Evolutionary conservation across 129 eudicot species (phyloP).

Genomic region (Artemisia argyi): DNA sequence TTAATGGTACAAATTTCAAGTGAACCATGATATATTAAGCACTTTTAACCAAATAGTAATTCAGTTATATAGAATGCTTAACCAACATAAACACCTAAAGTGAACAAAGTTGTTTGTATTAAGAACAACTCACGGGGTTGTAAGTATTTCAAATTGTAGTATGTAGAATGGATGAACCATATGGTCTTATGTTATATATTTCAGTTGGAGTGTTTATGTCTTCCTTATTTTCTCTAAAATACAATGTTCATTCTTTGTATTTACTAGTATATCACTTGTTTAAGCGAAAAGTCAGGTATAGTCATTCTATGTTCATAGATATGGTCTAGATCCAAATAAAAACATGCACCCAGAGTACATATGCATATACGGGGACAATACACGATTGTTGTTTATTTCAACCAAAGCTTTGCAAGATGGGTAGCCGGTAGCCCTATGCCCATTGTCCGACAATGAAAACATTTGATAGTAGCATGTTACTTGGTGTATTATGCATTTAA

Average conservation of each 20-base stretch:
- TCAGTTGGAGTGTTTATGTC: no score
- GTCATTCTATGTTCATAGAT: no score
- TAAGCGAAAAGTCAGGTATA: no score
- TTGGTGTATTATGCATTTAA: no score
- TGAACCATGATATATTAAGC: neutral
- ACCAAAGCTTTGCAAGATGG: no score
- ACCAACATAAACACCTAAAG: neutral
- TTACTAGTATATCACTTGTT: no score
- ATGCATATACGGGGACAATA: neutral
- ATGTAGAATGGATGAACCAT: no score
- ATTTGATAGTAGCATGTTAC: neutral
- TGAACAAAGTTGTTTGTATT: slow-evolving; percentile 21
- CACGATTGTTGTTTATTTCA: neutral
- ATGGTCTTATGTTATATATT: no score
- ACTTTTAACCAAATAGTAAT: slow-evolving; percentile 1
- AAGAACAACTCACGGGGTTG: neutral
- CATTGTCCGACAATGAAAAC: neutral
- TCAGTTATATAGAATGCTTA: slow-evolving; percentile 7
- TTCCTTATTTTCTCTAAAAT: no score
- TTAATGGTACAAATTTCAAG: no score
- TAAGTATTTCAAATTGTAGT: neutral
- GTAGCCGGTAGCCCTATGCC: neutral
- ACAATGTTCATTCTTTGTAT: no score
- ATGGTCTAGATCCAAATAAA: neutral
- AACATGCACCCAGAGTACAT: neutral